Evolutionary conservation across 192 early-diverging fungal species (phyloP).

Genomic region (Coemansia javaensis): DNA sequence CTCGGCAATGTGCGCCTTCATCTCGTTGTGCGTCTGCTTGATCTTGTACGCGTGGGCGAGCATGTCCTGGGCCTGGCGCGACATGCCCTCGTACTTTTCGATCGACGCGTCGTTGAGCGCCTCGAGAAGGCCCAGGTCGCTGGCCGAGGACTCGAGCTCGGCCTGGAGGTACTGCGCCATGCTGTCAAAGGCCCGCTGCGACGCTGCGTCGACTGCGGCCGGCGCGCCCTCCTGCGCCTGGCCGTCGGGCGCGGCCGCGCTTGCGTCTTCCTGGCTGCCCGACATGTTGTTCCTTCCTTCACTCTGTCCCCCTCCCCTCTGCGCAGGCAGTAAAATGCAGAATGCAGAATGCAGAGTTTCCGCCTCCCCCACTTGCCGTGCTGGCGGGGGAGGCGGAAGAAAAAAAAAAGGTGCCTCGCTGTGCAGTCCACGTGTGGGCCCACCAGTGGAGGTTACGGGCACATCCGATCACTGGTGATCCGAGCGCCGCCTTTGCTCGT

Average conservation of each 20-base stretch:
- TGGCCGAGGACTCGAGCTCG: constrained; percentile 38
- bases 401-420: no score
- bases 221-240: neutral
- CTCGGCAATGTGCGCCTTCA: constrained; percentile 37
- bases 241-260: neutral
- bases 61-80: constrained; percentile 50
- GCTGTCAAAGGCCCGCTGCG: constrained; percentile 37
- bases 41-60: constrained; percentile 47
- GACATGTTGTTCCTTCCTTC: no score
- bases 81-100: constrained; percentile 42
- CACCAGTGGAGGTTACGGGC: no score
- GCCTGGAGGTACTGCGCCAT: constrained; percentile 38
- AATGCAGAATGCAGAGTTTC: no score
- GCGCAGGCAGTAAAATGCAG: no score
- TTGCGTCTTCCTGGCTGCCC: neutral
- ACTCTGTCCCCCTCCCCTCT: no score
- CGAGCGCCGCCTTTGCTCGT: no score
- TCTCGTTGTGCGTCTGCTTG: constrained; percentile 48
- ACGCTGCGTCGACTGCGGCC: constrained; percentile 14
- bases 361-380: no score
- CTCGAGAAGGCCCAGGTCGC: constrained; percentile 32
- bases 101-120: constrained; percentile 49
- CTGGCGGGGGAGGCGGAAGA: no score
- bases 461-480: no score
- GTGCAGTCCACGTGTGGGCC: no score